These are phyloP conservation scores for Pythium plurisporium DNA, from an alignment of 352 stramenopile genomes.

Conservation along the genomic window DNA sequence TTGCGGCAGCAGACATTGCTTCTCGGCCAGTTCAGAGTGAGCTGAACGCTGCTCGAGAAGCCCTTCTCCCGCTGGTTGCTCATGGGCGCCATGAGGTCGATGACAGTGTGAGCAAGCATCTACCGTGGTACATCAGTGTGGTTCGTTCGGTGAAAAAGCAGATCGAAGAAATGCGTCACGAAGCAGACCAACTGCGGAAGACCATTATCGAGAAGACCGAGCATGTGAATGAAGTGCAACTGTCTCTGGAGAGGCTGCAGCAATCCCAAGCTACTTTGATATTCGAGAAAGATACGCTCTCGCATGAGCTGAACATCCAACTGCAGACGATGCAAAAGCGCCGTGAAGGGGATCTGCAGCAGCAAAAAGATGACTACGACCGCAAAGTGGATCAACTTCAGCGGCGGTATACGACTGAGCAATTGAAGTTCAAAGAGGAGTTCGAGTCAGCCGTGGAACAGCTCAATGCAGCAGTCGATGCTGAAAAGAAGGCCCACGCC, in stretches of 20 bases:
- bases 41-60: constrained; percentile 43
- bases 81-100: constrained; percentile 6
- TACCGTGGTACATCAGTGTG: constrained; percentile 57
- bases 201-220: constrained; percentile 21
- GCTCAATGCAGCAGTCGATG: constrained; percentile 13
- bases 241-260: constrained; percentile 31
- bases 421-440: constrained; percentile 53
- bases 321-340: constrained; percentile 45
- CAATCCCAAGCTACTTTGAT: constrained; percentile 48
- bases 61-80: constrained; percentile 24
- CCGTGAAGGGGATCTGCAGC: constrained; percentile 47
- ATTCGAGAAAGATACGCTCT: constrained; percentile 68
- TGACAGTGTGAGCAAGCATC: constrained; percentile 33
- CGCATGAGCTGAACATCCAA: constrained; percentile 56
- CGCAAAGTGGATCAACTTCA: constrained; percentile 55
- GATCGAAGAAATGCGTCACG: constrained; percentile 24
- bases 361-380: constrained; percentile 46
- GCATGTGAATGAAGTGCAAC: constrained; percentile 25
- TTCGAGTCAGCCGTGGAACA: constrained; percentile 31
- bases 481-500: constrained; percentile 17
- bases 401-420: constrained; percentile 36
- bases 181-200: constrained; percentile 19
- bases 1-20: constrained; percentile 25
- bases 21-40: constrained; percentile 34
- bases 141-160: constrained; percentile 30